These are phyloP conservation scores for Hirschioporus abietinus DNA, from an alignment of 768 basidiomycete genomes.

Conservation along the genomic window DNA sequence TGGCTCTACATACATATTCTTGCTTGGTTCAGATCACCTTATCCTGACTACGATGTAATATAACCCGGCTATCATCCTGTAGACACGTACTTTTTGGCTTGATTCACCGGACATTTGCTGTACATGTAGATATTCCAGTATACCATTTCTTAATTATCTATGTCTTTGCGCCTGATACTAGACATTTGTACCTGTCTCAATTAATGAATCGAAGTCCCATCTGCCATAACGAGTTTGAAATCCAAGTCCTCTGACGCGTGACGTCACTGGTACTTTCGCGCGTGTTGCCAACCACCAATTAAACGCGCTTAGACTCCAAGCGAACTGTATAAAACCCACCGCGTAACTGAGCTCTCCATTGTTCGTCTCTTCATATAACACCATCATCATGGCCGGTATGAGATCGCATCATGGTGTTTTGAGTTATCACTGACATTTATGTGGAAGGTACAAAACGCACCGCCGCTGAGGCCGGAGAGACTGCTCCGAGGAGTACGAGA, in stretches of 20 bases:
- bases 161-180: neutral
- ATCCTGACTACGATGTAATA: neutral
- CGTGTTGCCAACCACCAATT: conserved; percentile 16
- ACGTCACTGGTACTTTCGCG: conserved; percentile 32
- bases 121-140: neutral
- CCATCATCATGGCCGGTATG: conserved; percentile 26
- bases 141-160: neutral
- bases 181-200: neutral
- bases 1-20: no score
- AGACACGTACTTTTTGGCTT: neutral
- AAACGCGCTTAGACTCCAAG: conserved; percentile 2
- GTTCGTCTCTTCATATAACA: neutral
- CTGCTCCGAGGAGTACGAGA: conserved; percentile 26
- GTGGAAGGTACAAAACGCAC: conserved; percentile 40
- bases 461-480: conserved; percentile 30
- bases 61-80: neutral
- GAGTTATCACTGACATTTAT: neutral
- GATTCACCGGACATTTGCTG: neutral
- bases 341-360: neutral
- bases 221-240: no score
- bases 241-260: conserved; percentile 25
- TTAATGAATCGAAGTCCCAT: neutral
- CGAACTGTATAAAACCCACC: neutral
- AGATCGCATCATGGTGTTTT: conserved; percentile 6
- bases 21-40: no score